These are phyloP conservation scores for Aphanomyces euteiches DNA, from an alignment of 352 stramenopile species.

Conservation along the genomic window DNA sequence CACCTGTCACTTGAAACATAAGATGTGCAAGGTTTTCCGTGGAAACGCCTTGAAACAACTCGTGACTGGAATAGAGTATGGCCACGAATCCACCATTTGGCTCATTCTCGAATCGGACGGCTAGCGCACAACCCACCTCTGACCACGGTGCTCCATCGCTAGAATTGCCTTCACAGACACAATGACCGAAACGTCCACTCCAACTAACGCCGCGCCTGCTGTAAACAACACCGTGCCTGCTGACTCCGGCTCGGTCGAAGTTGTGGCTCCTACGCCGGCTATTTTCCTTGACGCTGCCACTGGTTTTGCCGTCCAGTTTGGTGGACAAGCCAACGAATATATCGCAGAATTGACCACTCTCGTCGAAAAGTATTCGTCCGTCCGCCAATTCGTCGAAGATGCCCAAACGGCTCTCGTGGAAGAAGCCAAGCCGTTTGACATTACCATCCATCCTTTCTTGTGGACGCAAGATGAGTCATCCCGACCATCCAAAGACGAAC, in stretches of 20 bases:
- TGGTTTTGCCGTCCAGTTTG: constrained; percentile 22
- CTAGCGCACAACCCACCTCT: constrained; percentile 3
- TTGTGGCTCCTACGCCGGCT: neutral
- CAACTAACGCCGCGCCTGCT: neutral
- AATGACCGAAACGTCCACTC: neutral
- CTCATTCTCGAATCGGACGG: constrained; percentile 15
- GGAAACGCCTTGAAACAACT: neutral
- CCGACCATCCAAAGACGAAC: constrained; percentile 31
- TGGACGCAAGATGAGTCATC: constrained; percentile 19
- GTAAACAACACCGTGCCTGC: neutral
- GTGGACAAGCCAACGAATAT: constrained; percentile 23
- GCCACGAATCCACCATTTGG: neutral
- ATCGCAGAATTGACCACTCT: constrained; percentile 26
- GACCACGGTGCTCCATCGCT: constrained; percentile 23
- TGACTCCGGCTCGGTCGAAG: too few species aligned
- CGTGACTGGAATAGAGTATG: constrained; percentile 2
- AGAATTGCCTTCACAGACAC: neutral
- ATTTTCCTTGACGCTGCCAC: constrained; percentile 10
- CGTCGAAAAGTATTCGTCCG: constrained; percentile 23
- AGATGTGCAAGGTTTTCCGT: constrained; percentile 1
- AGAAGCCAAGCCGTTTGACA: constrained; percentile 26
- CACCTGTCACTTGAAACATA: neutral
- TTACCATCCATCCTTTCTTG: constrained; percentile 31
- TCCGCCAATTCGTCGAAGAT: constrained; percentile 13
- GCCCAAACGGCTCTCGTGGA: constrained; percentile 26